These are phyloP conservation scores for Heliosperma pusillum DNA, from an alignment of 148 eudicot species.

Conservation along the genomic window DNA sequence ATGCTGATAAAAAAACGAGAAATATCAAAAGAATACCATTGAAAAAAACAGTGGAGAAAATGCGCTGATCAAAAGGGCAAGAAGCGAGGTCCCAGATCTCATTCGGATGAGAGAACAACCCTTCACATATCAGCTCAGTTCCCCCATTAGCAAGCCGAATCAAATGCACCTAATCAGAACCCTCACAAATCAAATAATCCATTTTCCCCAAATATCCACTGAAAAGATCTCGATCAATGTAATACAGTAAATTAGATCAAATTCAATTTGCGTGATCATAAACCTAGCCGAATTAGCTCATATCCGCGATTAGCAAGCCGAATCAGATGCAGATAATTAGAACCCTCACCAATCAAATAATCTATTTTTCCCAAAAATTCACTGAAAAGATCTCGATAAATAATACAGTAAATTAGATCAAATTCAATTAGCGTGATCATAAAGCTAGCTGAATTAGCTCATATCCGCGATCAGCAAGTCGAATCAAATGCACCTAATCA, in stretches of 20 bases:
- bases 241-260: not conserved
- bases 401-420: too few species aligned
- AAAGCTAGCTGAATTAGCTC: constrained; percentile 90
- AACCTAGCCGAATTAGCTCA: not conserved
- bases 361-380: too few species aligned
- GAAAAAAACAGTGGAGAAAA: constrained; percentile 86
- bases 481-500: constrained; percentile 82
- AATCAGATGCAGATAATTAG: not conserved
- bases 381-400: too few species aligned
- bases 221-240: not conserved
- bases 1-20: not conserved
- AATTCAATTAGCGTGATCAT: constrained; percentile 10
- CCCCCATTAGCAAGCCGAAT: constrained; percentile 78
- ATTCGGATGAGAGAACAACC: constrained; percentile 88
- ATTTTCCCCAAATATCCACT: not conserved
- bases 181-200: not conserved
- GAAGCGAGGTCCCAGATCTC: constrained; percentile 98
- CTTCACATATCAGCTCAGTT: constrained; percentile 90
- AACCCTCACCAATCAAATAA: not conserved
- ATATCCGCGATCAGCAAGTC: constrained; percentile 72
- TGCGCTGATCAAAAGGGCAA: constrained; percentile 93
- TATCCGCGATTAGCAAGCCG: too few species aligned
- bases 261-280: not conserved
- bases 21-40: constrained; percentile 43
- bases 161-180: constrained; percentile 71